Evolutionary conservation across 805 yeast species (phyloP).

Genomic region (Hanseniaspora hatyaiensis): DNA sequence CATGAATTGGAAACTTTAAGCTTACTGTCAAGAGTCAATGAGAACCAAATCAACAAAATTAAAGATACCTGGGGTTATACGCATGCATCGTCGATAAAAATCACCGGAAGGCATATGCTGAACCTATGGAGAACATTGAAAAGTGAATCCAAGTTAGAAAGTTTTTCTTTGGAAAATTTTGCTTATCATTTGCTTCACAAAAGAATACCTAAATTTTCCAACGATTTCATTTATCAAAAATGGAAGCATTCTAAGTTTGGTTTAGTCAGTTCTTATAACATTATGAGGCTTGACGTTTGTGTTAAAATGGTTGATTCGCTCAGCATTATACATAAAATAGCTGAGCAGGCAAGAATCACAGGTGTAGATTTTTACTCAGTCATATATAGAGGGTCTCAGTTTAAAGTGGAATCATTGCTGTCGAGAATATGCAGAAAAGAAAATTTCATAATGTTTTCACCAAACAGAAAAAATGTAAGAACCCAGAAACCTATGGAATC

Average conservation of each 20-base stretch:
- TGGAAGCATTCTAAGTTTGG: constrained; percentile 24
- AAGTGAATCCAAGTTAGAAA: constrained; percentile 48
- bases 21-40: constrained; percentile 49
- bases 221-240: constrained; percentile 39
- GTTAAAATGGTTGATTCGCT: constrained; percentile 1
- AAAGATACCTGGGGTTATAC: constrained; percentile 73
- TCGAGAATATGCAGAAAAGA: constrained; percentile 65
- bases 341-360: constrained; percentile 72
- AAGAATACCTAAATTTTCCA: constrained; percentile 53
- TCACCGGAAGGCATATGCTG: constrained; percentile 72
- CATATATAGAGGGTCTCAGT: constrained; percentile 85
- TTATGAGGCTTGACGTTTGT: constrained; percentile 12
- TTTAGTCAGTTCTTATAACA: constrained; percentile 35
- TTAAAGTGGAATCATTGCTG: constrained; percentile 78
- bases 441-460: constrained; percentile 60
- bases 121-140: constrained; percentile 75
- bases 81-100: constrained; percentile 55
- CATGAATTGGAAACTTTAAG: constrained; percentile 45
- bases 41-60: constrained; percentile 39
- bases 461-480: constrained; percentile 69
- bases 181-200: constrained; percentile 55
- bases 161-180: constrained; percentile 68
- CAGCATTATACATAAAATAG: constrained; percentile 35
- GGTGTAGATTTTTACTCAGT: constrained; percentile 88
- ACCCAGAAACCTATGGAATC: constrained; percentile 77